Evolutionary conservation across 306 rosid genomes (phyloP), one percentile per base, ranked within the genome.

Genomic region (Astragalus membranaceus): DNA sequence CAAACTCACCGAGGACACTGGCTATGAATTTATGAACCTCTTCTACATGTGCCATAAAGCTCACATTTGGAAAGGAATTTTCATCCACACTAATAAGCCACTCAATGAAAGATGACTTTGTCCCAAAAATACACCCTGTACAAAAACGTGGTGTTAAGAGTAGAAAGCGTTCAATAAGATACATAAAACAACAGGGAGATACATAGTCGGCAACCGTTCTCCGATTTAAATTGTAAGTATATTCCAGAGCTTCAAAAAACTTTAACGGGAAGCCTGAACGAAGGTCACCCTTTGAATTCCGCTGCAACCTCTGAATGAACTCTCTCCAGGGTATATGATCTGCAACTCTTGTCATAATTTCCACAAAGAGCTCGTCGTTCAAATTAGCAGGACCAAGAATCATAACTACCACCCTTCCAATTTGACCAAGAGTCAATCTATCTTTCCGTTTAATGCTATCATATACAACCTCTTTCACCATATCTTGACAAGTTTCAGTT

Each of bases 101-200:
- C 52, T 92, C 96, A 46, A 63, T 42, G 54, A 89, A 87, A 49
- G 81, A 80, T 44, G 93, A 79, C 66, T 80, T 82, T 17, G 94
- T 75, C 14, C 89, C 79, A 74, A 85, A 53, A 23, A 84, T 72
- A 61, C 52, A 61, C 13, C 88, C 87, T 2, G 23, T 70, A 42
- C 37, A 11, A 26, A 26, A 26, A 58, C 59, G 56, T 7, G 78
- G 78, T 44, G 81, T 75, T 51, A 67, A 69, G 4, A 85, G 65
- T 55, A 92, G 46, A 56, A 92, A 81, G 59, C 85, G 92, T 67
- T 92, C 97, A 11, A 87, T 64, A 20, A 89, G 94, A 73, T 89
- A 85, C 60, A 92, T 51, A 67, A 89, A 88, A 81, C 87, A 87
- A 55, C 59, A 59, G 0, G 97, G 96, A 47, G 91, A 67, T 10